Evolutionary conservation across 1,284 basidiomycete genomes (phyloP).

Genomic region (Trichosporon sp.): DNA sequence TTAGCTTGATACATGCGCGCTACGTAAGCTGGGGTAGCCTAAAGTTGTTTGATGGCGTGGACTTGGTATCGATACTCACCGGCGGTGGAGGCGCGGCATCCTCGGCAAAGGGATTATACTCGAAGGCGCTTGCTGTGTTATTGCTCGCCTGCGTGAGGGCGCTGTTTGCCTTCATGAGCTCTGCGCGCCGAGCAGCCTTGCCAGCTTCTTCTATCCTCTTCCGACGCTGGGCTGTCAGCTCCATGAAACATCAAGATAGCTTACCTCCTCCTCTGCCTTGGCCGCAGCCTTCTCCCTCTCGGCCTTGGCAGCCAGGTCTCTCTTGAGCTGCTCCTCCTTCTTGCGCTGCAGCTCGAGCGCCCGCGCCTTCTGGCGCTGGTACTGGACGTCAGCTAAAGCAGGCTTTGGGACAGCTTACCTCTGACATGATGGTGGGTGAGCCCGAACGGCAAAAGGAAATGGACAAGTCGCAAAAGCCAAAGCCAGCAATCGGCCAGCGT

Average conservation of each 20-base stretch:
- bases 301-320: constrained; percentile 35
- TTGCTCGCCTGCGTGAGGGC: constrained; percentile 20
- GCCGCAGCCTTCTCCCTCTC: constrained; percentile 31
- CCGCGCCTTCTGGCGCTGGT: constrained; percentile 35
- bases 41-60: neutral
- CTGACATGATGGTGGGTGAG: constrained; percentile 15
- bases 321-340: constrained; percentile 33
- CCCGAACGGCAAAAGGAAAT: neutral
- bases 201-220: constrained; percentile 33
- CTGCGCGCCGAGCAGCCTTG: constrained; percentile 33
- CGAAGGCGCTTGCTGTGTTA: constrained; percentile 6
- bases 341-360: constrained; percentile 35
- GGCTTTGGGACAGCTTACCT: neutral
- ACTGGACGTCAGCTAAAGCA: constrained; percentile 20
- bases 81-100: constrained; percentile 21
- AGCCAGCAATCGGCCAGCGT: neutral
- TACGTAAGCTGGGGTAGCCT: neutral
- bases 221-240: constrained; percentile 19
- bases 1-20: neutral
- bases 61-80: constrained; percentile 7
- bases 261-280: constrained; percentile 39
- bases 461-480: neutral
- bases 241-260: constrained; percentile 9
- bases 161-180: constrained; percentile 38
- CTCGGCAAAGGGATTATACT: constrained; percentile 43